phyloP scores from a whole-genome alignment of 805 yeast species.

The Wickerhamiella qilinensis region DNA sequence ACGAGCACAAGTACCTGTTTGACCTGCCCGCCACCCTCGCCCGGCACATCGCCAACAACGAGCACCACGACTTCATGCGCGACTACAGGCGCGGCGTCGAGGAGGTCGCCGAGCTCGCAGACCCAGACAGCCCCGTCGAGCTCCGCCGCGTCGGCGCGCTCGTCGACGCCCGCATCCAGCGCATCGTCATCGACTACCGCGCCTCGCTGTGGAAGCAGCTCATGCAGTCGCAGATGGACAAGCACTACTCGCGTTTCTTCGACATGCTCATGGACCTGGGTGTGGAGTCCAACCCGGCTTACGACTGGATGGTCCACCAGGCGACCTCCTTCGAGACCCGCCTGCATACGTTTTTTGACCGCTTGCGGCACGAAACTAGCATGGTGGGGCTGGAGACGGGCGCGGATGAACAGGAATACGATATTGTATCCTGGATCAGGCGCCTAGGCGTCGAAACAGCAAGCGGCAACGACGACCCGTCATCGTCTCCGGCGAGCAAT shows the following conservation, averaged over 20 bases:
- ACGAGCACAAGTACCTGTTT: constrained; percentile 36
- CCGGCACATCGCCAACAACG: constrained; percentile 29
- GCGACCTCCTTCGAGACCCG: constrained; percentile 25
- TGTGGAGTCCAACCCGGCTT: constrained; percentile 47
- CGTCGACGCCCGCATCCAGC: constrained; percentile 42
- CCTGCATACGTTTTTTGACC: constrained; percentile 28
- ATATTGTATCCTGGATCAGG: constrained; percentile 4
- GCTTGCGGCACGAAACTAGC: constrained; percentile 15
- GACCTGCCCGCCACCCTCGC: constrained; percentile 39
- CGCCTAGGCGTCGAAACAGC: constrained; percentile 2
- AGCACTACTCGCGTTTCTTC: constrained; percentile 24
- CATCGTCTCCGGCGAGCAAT: neutral
- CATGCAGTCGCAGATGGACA: constrained; percentile 18
- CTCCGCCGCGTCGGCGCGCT: constrained; percentile 28
- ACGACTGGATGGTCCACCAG: constrained; percentile 43
- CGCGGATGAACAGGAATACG: constrained; percentile 1
- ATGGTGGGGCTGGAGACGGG: neutral
- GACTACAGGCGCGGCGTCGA: constrained; percentile 40
- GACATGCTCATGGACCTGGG: constrained; percentile 46
- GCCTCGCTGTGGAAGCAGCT: constrained; percentile 36
- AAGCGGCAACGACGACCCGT: neutral
- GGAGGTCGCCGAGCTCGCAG: constrained; percentile 14
- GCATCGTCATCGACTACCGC: constrained; percentile 38
- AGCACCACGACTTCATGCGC: constrained; percentile 40
- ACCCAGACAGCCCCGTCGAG: constrained; percentile 13